Base-by-base conservation (phyloP, 2,329 filamentous ascomycete species). In the Ceratocystis lukuohia region DNA sequence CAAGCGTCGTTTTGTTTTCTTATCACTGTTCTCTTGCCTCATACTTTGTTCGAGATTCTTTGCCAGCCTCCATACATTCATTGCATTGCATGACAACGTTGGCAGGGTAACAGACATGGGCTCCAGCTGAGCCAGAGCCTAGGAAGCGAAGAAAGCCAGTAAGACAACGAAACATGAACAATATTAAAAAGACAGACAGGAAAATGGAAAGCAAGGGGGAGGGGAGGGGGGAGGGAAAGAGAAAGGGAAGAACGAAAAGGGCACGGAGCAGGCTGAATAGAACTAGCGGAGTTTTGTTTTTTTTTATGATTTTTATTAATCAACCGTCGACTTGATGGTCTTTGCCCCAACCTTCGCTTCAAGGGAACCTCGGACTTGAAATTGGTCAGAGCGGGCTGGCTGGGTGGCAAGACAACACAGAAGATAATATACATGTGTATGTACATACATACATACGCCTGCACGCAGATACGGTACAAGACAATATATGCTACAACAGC, bases 321-420 rank as follows among this genome's bases (percentile, higher is more conserved):
- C 37, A 41, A 12, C 37, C 37, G 48, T 25, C 15, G n/a, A 53
- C n/a, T 53, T 2, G 46, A 20, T 33, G 28, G 53, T 25, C 28
- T 30, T 57, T 57, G 56, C 30, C 56, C 56, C 56, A 59, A n/a
- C 56, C 56, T 41, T 59, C 56, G 56, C 56, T 59, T 59, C 56
- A 8, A 59, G 28, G 48, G 22, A 20, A 25, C 22, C 48, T 53
- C 48, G 48, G 22, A 37, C 56, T 2, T 59, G 28, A 8, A 20
- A 3, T 33, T 59, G 56, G 56, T 59, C 56, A 59, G 56, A 59
- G 56, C 56, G 56, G 56, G 22, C 48, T 41, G 46, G 37, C 48
- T 59, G 56, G 56, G 56, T 59, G 56, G 56, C 56, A 59, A 30
- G 56, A 25, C 17, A 48, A 22, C 46, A 53, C 20, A 30, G 22